Evolutionary conservation across 805 yeast species (phyloP), one percentile per base, ranked within the genome.

Genomic region (Schwanniomyces vanrijiae): DNA sequence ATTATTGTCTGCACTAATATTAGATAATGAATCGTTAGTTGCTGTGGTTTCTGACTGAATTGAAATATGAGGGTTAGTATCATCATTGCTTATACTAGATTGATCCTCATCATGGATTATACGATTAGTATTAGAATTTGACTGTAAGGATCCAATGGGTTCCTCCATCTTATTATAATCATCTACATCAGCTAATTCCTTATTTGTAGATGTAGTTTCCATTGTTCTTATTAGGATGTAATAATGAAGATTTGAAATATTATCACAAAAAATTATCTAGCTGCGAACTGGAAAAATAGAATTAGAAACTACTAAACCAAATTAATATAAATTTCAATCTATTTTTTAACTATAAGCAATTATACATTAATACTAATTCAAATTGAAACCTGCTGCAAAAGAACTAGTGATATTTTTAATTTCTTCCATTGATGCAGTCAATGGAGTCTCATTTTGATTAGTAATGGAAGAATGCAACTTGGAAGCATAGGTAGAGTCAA

Each of bases 351-450:
- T 28, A 13, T 28, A 13, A 38, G 29, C 13, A 19, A 13, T 19
- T 43, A 33, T 39, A 45, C 13, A 38, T 13, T 6, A 24, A 13
- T 5, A 20, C 35, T 33, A 44, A 44, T 45, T 26, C 20, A 64
- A 53, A 31, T 55, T 57, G 20, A 72, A 58, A 1, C 70, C 68
- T 24, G 65, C 65, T 22, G 72, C 69, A 56, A 75, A 75, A 4
- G 70, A 64, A 31, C 69, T 63, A 3, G 77, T 69, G 11, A 75
- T 58, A 48, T 66, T 64, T 40, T 56, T 59, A 6, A 75, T 66
- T 46, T 65, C 70, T 40, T 69, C 71, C 18, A 69, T 75, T 18
- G 25, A 21, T 20, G 39, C 16, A 37, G n/a, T 37, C n/a, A 21
- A 20, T 19, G 25, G 25, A 4, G 22, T 19, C 5, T 21, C 39